phyloP scores from a whole-genome alignment of 768 basidiomycete species.

The Boletus rubropictus region DNA sequence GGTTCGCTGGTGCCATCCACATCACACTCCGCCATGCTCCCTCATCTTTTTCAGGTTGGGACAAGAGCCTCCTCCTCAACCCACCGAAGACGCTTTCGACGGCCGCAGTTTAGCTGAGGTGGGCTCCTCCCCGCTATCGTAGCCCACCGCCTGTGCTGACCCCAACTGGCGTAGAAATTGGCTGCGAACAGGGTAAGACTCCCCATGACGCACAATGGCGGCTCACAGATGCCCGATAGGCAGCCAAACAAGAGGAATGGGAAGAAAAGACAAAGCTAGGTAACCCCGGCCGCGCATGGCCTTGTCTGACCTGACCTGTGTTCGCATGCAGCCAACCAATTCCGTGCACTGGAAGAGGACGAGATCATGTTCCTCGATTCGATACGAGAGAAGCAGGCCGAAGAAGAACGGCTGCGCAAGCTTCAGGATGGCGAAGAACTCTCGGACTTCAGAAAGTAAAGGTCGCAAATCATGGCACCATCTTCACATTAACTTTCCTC shows the following conservation, averaged over 20 bases:
- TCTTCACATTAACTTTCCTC: slow-evolving; percentile 10
- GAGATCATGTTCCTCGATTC: slow-evolving; percentile 87
- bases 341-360: slow-evolving; percentile 84
- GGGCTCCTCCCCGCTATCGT: slow-evolving; percentile 31
- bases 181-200: slow-evolving; percentile 74
- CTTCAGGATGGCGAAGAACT: slow-evolving; percentile 76
- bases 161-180: slow-evolving; percentile 55
- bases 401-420: slow-evolving; percentile 71
- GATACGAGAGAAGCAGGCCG: slow-evolving; percentile 66
- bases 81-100: slow-evolving; percentile 71
- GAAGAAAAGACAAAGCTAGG: slow-evolving; percentile 81
- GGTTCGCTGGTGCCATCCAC: slow-evolving; percentile 34
- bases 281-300: slow-evolving; percentile 14
- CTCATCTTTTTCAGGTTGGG: slow-evolving; percentile 49
- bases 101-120: slow-evolving; percentile 88
- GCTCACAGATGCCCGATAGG: slow-evolving; percentile 36
- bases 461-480: background rate
- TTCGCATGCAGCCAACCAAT: slow-evolving; percentile 64
- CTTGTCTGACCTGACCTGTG: slow-evolving; percentile 8
- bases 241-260: slow-evolving; percentile 91
- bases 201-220: slow-evolving; percentile 1
- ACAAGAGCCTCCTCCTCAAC: slow-evolving; percentile 76
- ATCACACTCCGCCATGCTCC: background rate
- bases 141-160: slow-evolving; percentile 9
- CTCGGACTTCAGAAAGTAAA: slow-evolving; percentile 71